Percentiles rank a stretch among this genome's conserved stretches.
phyloP scores from a whole-genome alignment of 768 basidiomycete genomes.

The Amanita muscaria region DNA sequence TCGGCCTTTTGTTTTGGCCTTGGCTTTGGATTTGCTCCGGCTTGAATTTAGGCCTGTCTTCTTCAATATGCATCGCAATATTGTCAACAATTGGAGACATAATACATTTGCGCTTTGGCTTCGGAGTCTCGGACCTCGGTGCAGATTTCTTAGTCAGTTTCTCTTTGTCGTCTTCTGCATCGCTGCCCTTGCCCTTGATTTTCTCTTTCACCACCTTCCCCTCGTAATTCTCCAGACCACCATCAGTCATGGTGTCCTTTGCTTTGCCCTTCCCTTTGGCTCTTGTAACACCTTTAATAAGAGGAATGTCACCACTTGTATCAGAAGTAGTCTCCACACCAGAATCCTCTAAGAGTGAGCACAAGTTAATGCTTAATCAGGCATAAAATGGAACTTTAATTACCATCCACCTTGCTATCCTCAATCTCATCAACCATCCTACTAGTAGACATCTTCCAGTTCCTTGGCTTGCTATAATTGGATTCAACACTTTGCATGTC shows the following conservation, averaged over 20 bases:
- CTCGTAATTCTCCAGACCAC: constrained; percentile 20
- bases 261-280: constrained; percentile 32
- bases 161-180: constrained; percentile 31
- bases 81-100: constrained; percentile 27
- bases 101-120: too few species aligned
- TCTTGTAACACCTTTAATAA: constrained; percentile 38
- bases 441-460: too few species aligned
- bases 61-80: constrained; percentile 42
- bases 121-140: constrained; percentile 35
- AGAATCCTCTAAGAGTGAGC: constrained; percentile 63
- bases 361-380: neutral
- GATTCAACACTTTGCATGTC: constrained; percentile 79
- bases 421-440: too few species aligned
- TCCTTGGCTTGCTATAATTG: constrained; percentile 61
- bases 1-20: constrained; percentile 36
- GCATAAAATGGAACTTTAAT: neutral
- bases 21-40: too few species aligned
- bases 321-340: constrained; percentile 78
- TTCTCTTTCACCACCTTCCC: too few species aligned
- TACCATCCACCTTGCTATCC: constrained; percentile 71
- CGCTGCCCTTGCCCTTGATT: constrained; percentile 30
- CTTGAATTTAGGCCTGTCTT: constrained; percentile 35
- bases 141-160: constrained; percentile 21
- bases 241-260: constrained; percentile 27
- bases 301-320: constrained; percentile 68